Conservation (phyloP, 495 filamentous ascomycete species). For the Copromyces sp. region DNA sequence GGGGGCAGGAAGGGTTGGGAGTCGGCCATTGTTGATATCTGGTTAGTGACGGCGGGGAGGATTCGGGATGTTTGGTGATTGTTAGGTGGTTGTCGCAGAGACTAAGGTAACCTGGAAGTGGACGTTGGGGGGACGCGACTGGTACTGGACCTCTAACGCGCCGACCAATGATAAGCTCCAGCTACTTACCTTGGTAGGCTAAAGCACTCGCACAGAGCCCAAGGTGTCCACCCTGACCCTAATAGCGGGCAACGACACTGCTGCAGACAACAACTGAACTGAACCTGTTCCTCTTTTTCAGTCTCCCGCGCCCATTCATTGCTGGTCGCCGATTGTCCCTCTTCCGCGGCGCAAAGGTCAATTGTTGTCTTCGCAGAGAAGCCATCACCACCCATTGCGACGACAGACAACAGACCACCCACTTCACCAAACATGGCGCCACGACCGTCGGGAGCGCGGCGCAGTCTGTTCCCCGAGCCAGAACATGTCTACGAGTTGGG, state of each 20-base stretch:
- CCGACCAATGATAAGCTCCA: slow-evolving; percentile 5
- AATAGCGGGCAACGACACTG: too few relatives aligned
- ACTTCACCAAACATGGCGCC: slow-evolving; percentile 22
- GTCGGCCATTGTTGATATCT: not conserved
- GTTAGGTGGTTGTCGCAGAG: not conserved
- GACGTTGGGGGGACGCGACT: slow-evolving; percentile 3
- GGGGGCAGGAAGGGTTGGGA: slow-evolving; percentile 60
- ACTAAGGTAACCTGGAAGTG: too few relatives aligned
- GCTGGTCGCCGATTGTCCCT: too few relatives aligned
- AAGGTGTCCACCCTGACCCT: not conserved
- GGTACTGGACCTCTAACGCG: not conserved
- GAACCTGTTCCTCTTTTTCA: too few relatives aligned
- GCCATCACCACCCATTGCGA: not conserved
- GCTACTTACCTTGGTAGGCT: too few relatives aligned
- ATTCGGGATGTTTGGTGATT: not conserved
- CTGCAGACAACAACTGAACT: too few relatives aligned
- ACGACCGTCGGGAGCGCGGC: slow-evolving; percentile 26
- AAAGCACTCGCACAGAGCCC: too few relatives aligned
- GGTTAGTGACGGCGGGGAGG: not conserved
- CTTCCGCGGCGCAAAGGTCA: too few relatives aligned
- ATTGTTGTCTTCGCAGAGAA: too few relatives aligned
- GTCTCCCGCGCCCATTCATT: too few relatives aligned
- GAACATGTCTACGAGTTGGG: slow-evolving; percentile 41
- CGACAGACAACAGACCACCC: not conserved
- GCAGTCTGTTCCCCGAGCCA: slow-evolving; percentile 23